Percentiles rank a stretch among this genome's conserved stretches.
Evolutionary conservation across 1,139 yeast genomes (phyloP).

Genomic region (Yamadazyma jaroonii): DNA sequence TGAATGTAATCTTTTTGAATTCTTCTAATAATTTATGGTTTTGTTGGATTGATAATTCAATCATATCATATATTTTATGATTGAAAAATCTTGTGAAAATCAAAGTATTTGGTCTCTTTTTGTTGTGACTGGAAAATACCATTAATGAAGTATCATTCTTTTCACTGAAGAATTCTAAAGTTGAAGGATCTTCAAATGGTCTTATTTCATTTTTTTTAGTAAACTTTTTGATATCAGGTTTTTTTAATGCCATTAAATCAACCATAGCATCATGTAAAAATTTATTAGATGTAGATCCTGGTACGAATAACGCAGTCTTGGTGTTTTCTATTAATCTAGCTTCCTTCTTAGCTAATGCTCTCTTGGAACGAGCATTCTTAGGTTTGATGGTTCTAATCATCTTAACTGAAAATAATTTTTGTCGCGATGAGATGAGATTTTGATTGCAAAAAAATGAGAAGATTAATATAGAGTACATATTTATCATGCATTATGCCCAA

Average conservation of each 20-base stretch:
- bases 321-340: slow-evolving; percentile 88
- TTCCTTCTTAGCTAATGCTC: slow-evolving; percentile 87
- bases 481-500: slow-evolving; percentile 27
- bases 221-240: slow-evolving; percentile 87
- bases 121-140: slow-evolving; percentile 80
- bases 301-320: slow-evolving; percentile 86
- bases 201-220: slow-evolving; percentile 82
- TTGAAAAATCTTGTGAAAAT: slow-evolving; percentile 89
- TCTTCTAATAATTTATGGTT: slow-evolving; percentile 73
- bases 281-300: slow-evolving; percentile 81
- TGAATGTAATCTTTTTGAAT: slow-evolving; percentile 76
- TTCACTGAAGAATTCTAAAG: slow-evolving; percentile 87
- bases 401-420: slow-evolving; percentile 3
- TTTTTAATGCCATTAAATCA: slow-evolving; percentile 86
- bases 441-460: not conserved
- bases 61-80: slow-evolving; percentile 88
- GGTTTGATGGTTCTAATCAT: slow-evolving; percentile 43
- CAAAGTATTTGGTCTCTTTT: slow-evolving; percentile 90
- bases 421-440: slow-evolving; percentile 8
- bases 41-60: slow-evolving; percentile 75
- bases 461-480: no score
- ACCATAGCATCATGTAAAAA: slow-evolving; percentile 85
- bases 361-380: slow-evolving; percentile 92
- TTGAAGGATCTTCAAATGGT: slow-evolving; percentile 90
- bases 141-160: slow-evolving; percentile 88